Base-by-base conservation (phyloP, 306 rosid species). In the Rubus parviflorus region DNA sequence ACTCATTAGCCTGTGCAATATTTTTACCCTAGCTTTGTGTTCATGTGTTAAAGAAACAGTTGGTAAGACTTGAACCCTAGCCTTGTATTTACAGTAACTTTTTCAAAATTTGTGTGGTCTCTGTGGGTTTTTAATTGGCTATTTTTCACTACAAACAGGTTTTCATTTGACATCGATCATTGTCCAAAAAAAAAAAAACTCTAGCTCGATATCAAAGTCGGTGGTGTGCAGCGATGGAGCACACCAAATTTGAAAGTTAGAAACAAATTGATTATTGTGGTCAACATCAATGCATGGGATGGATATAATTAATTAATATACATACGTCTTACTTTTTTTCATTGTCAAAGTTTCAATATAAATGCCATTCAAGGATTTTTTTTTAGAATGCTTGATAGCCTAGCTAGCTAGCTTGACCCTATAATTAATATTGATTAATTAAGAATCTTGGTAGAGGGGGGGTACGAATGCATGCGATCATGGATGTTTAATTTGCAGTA, bases 261-360 rank as follows among this genome's bases (percentile, higher is more conserved):
- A 15, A 35, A 35, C 11, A 5, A 0, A 35, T 35, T 30, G 42
- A 30, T 16, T 57, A n/a, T 1, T 22, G n/a, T 35, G 11, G 68
- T 62, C 45, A 62, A 15, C 68, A 35, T 62, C 12, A 35, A 15
- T n/a, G n/a, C n/a, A n/a, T 14, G 19, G 65, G 67, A 30, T 14
- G 4, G 14, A 10, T 48, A 48, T 48, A 10, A 10, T 6, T 7
- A 45, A 48, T 61, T 8, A 10, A 30, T 14, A 15, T 6, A 1
- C 4, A 23, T 61, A 16, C 43, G 68, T 62, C 68, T 30, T 15
- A 0, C 5, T 30, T 30, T 30, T 37, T 37, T 63, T 35, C 5
- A 63, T 63, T 63, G 30, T 63, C 45, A 63, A 35, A 35, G 68
- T 63, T 63, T 37, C 45, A 14, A 16, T 37, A 63, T 63, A 63